Base-by-base conservation (phyloP, 306 rosid genomes). In the Sesbania bispinosa region DNA sequence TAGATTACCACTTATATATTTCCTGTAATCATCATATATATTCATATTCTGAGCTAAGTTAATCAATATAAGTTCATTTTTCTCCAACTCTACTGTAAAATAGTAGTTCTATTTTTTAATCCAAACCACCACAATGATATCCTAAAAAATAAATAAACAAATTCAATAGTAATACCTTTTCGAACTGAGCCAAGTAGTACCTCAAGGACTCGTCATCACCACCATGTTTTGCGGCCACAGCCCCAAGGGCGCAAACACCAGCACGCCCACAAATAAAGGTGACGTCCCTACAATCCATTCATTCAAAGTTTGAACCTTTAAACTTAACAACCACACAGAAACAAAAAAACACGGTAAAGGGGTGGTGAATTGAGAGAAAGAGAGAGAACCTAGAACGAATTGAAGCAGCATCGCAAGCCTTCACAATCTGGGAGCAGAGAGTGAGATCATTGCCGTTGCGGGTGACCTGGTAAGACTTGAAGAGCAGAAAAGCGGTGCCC, bases 211-310 rank as follows among this genome's bases (percentile, higher is more conserved):
- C 80, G 42, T 65, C 64, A 73, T 88, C 88, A 4, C 87, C 85
- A 1, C 16, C 69, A 51, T 69, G 78, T 67, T 88, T 90, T 6
- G 92, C 95, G 47, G 63, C 79, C 27, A 88, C 94, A 61, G 92
- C 97, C 4, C 94, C 97, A 77, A 90, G 87, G 29, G 88, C 88
- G 48, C 88, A 88, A 48, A 90, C 85, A 59, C 94, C 92, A 26
- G 87, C 90, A 53, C 92, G 90, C 47, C 97, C 97, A 64, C 92
- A 88, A 39, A 90, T 70, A 41, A 90, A 88, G 24, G 86, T 84
- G 8, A 83, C 90, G 50, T 83, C 88, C 85, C 94, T 90, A 71
- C 41, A 65, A 82, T 23, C 63, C 63, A 53, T 63, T 65, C 63
- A 73, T 19, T 18, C 47, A 73, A 78, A 62, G 53, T 23, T 3